Base-by-base conservation (phyloP, 306 rosid genomes). In the Oxytropis ochrocephala region DNA sequence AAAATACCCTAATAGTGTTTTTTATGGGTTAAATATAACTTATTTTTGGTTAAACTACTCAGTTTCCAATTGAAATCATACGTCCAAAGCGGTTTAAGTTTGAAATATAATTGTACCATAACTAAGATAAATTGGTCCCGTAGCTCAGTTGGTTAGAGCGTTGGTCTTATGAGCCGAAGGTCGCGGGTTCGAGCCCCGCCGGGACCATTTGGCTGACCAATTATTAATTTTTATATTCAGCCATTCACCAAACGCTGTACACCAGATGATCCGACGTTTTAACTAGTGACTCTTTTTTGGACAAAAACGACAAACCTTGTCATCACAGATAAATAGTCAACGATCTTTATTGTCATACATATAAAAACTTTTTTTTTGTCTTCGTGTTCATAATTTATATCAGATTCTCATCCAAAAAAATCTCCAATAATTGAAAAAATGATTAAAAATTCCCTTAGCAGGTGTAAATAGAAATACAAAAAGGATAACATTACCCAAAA, bases 61-160 rank as follows among this genome's bases (percentile, higher is more conserved):
- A n/a, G n/a, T n/a, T n/a, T n/a, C n/a, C n/a, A n/a, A n/a, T n/a
- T n/a, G n/a, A n/a, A n/a, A n/a, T n/a, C n/a, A n/a, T n/a, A n/a
- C n/a, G 27, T 21, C 2, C 27, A 21, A 2, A 21, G 27, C 27
- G 1, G 27, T 21, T 21, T 1, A 21, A 21, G 27, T 21, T 21
- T 1, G 1, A 1, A 21, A 21, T 1, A 2, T 1, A 2, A 1
- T 21, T 21, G 27, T 21, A 21, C 27, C 27, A 21, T 21, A 1
- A 21, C 0, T 0, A 1, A 3, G 4, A 4, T 4, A 32, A 32
- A 3, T 0, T 32, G 87, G 80, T 82, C 84, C 84, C 82, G 90
- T 77, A 82, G 90, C 87, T 86, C 85, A 86, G 90, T 83, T 75
- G 90, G 87, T 83, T 83, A 80, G 82, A 83, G 87, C 79, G 87